Base-by-base conservation (phyloP, 2,329 filamentous ascomycete genomes). In the Alternaria dauci region DNA sequence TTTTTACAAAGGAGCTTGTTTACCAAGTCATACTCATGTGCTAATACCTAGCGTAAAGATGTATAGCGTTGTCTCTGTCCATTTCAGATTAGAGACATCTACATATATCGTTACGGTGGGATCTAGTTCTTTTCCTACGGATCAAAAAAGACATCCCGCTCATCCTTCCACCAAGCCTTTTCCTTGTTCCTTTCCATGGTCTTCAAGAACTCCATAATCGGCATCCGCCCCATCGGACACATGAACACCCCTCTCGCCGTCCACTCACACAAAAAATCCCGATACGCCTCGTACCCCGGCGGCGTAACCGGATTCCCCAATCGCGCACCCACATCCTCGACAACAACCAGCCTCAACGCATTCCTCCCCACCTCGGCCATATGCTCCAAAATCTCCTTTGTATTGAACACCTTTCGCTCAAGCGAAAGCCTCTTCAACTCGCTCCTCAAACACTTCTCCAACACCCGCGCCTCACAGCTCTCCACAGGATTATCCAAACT, bases 241-340 rank as follows among this genome's bases (percentile, higher is more conserved):
- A 62, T 25, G 41, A 67, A 61, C 32, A 53, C 57, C 4, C 55
- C 59, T 12, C 61, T 54, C 6, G 64, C 62, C 20, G 57, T 59
- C 62, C 62, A 67, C 52, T 63, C 62, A 39, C 59, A 58, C 26
- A 67, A 26, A 30, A 55, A 67, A 14, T 58, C 39, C 14, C 56
- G 14, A 55, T 65, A 65, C 23, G n/a, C 50, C n/a, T 58, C 52
- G 41, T 59, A 67, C 7, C 56, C 64, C n/a, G 59, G 38, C 12
- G 62, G 64, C 16, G 51, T 55, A 1, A 62, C 41, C 5, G 64
- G 64, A 51, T 65, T 67, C 1, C 57, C 59, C 51, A 64, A 50
- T 12, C 64, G 32, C 20, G 39, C 42, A 23, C 43, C 18, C 36
- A 42, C 38, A 26, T 52, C 44, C 12, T 30, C 16, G 5, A 56